Evolutionary conservation across 495 filamentous ascomycete species (phyloP).

Genomic region (Daldinia loculata): DNA sequence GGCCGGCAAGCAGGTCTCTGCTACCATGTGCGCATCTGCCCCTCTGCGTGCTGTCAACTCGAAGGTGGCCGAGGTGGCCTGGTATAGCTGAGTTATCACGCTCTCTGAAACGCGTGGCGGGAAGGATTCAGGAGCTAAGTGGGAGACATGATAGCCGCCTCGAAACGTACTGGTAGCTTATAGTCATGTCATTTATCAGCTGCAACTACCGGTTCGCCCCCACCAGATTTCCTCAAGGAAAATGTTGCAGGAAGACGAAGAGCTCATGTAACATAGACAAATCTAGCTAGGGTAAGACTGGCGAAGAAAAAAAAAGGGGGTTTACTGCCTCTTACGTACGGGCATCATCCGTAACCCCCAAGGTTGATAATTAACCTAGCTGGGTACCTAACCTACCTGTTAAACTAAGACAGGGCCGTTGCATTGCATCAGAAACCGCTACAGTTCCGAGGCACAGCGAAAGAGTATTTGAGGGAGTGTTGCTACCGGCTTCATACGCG

Average conservation of each 20-base stretch:
- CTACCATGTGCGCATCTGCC: conserved; percentile 12
- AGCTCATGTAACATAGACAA: neutral
- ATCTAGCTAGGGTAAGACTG: neutral
- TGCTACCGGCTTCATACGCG: conserved; percentile 6
- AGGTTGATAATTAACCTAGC: neutral
- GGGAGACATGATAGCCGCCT: conserved; percentile 3
- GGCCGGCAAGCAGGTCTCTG: conserved; percentile 19
- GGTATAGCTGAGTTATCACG: conserved; percentile 19
- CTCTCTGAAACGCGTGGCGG: conserved; percentile 25
- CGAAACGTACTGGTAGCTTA: neutral
- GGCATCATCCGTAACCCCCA: conserved; percentile 18
- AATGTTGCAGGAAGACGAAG: neutral
- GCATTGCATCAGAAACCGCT: conserved; percentile 18
- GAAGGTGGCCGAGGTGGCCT: neutral
- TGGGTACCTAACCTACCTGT: conserved; percentile 2
- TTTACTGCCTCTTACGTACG: neutral
- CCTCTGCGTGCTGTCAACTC: neutral
- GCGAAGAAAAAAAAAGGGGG: neutral
- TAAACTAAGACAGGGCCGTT: conserved; percentile 30
- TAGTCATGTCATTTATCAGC: neutral
- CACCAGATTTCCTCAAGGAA: neutral
- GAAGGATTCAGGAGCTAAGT: conserved; percentile 33
- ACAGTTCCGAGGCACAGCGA: conserved; percentile 16
- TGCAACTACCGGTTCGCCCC: conserved; percentile 4
- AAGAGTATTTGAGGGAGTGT: neutral